These are phyloP conservation scores for Atkinsonella hypoxylon DNA, from an alignment of 2,329 filamentous ascomycete genomes.

Conservation along the genomic window DNA sequence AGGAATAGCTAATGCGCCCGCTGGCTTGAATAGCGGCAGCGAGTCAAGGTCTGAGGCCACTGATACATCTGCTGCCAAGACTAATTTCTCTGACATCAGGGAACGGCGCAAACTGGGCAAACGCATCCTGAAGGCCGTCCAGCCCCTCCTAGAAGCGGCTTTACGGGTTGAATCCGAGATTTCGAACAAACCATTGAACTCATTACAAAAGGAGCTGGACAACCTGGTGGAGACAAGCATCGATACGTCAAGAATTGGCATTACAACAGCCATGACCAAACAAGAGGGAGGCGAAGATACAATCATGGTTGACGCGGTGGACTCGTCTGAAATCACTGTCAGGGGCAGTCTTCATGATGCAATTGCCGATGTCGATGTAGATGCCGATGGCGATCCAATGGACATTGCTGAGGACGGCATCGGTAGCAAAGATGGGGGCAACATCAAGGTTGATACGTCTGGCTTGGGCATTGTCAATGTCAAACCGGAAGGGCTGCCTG, in stretches of 20 bases:
- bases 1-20: conserved; percentile 31
- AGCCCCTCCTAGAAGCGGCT: conserved; percentile 65
- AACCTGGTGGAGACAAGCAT: conserved; percentile 57
- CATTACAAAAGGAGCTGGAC: conserved; percentile 62
- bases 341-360: conserved; percentile 17
- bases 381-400: conserved; percentile 21
- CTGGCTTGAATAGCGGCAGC: neutral
- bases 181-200: conserved; percentile 55
- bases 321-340: conserved; percentile 35
- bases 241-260: conserved; percentile 35
- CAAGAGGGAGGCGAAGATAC: conserved; percentile 30
- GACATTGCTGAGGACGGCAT: conserved; percentile 24
- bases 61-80: conserved; percentile 39
- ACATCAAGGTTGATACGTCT: conserved; percentile 36
- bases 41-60: conserved; percentile 21
- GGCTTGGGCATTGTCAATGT: conserved; percentile 18
- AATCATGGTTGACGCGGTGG: conserved; percentile 39
- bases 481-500: conserved; percentile 6
- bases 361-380: conserved; percentile 16
- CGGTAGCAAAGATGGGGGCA: conserved; percentile 25
- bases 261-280: conserved; percentile 23
- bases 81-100: conserved; percentile 54
- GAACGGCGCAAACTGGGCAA: conserved; percentile 79
- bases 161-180: conserved; percentile 74
- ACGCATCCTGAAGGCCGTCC: conserved; percentile 73